Base-by-base conservation (phyloP, 208 protist genomes). In the Wallacemonas rigidus region DNA sequence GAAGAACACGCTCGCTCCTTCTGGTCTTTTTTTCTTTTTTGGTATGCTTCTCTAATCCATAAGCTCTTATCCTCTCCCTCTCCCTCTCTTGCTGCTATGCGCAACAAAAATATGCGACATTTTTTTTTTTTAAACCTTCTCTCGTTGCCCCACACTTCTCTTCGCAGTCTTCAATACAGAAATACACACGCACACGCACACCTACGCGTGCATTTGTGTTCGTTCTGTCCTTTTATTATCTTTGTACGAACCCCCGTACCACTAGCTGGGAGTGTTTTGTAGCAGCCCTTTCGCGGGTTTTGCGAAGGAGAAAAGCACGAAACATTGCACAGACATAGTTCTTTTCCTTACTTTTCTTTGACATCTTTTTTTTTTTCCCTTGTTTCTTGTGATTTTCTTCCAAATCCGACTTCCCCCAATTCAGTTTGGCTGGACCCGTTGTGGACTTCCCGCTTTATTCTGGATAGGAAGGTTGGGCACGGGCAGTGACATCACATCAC, bases 281-380 rank as follows among this genome's bases (percentile, higher is more conserved):
- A n/a, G 15, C 35, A n/a, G 50, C 17, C 3, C 26, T 14, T 51
- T 17, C 36, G 55, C 44, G 55, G 47, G 57, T 39, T 41, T 62
- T 0, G 17, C 8, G 7, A 11, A 75, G 61, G 35, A 11, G 7
- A 38, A 64, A n/a, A 64, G 58, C 36, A 64, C 17, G 1, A 64
- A 15, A 35, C 9, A 38, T 14, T 14, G 58, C 14, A 69, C 64
- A 14, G 14, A 54, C 51, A 62, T 54, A 71, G 47, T 71, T 64
- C 8, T 58, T 55, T 72, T 69, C 26, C 15, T 44, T 55, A 1
- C 39, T 61, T 65, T 69, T 67, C 50, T 12, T 50, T 69, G 36
- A 43, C 63, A 47, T 73, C 71, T 47, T 60, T 69, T 73, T 72
- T 50, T n/a, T 26, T 51, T 54, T 45, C 45, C 54, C 14, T 56